Conservation (phyloP, 2,329 filamentous ascomycete genomes). For the Aspergillus sp. region DNA sequence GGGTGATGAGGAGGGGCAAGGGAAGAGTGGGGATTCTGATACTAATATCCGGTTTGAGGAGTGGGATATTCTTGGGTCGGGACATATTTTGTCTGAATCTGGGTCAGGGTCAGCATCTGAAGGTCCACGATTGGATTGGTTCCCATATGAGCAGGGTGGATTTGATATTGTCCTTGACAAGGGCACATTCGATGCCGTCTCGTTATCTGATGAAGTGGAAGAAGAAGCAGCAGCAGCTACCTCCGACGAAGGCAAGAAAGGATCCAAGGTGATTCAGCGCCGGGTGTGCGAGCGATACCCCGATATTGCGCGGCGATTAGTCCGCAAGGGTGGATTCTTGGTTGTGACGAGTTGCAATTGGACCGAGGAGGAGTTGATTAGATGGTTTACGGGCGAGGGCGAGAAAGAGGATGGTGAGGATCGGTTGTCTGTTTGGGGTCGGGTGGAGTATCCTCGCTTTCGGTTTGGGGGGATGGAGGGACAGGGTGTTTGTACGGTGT, state of each 20-base stretch:
- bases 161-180: slow-evolving; percentile 97
- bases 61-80: slow-evolving; percentile 59
- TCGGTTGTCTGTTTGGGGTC: slow-evolving; percentile 58
- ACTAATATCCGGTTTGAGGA: slow-evolving; percentile 47
- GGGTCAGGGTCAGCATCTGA: slow-evolving; percentile 19
- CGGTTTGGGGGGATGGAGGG: slow-evolving; percentile 85
- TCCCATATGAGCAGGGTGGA: slow-evolving; percentile 43
- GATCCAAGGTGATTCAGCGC: slow-evolving; percentile 24
- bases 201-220: slow-evolving; percentile 47
- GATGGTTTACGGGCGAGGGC: slow-evolving; percentile 64
- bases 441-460: slow-evolving; percentile 79
- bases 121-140: slow-evolving; percentile 30
- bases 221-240: too few relatives aligned
- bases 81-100: too few relatives aligned
- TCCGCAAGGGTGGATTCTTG: slow-evolving; percentile 68
- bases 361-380: slow-evolving; percentile 80
- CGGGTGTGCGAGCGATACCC: slow-evolving; percentile 73
- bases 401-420: slow-evolving; percentile 22
- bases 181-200: slow-evolving; percentile 94
- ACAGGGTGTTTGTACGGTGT: slow-evolving; percentile 82
- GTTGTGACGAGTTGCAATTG: slow-evolving; percentile 96
- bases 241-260: neutral
- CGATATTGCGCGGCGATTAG: slow-evolving; percentile 60
- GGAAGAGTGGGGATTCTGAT: slow-evolving; percentile 6
- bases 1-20: slow-evolving; percentile 15